phyloP scores from a whole-genome alignment of 805 yeast species.

The Blastobotrys peoriensis region DNA sequence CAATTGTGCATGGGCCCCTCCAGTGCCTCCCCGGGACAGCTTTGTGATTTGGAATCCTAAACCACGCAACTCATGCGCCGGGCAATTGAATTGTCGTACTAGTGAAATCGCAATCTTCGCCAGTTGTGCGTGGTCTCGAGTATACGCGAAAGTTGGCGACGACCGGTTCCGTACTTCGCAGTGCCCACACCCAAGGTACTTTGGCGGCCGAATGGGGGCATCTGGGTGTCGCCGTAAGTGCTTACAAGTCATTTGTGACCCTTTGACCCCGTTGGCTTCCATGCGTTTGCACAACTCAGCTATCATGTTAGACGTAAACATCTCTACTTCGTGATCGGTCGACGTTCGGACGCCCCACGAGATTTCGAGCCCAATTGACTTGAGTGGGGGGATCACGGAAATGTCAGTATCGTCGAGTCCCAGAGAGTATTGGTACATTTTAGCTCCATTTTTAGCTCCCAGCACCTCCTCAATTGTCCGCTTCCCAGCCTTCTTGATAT shows the following conservation, averaged over 20 bases:
- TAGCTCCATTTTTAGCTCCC: conserved; percentile 68
- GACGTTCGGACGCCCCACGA: conserved; percentile 86
- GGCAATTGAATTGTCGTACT: conserved; percentile 50
- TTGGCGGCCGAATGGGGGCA: conserved; percentile 73
- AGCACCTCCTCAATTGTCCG: conserved; percentile 37
- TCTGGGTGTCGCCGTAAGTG: conserved; percentile 55
- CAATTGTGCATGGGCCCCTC: neutral
- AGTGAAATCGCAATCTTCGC: conserved; percentile 54
- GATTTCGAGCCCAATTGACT: conserved; percentile 80
- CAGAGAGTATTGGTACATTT: conserved; percentile 50
- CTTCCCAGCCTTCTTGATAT: conserved; percentile 33
- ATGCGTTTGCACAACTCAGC: conserved; percentile 56
- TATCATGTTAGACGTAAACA: conserved; percentile 52
- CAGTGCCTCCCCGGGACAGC: conserved; percentile 30
- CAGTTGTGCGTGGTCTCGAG: conserved; percentile 56
- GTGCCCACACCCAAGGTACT: conserved; percentile 77
- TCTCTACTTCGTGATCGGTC: conserved; percentile 52
- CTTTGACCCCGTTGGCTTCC: conserved; percentile 39
- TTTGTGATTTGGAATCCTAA: conserved; percentile 64
- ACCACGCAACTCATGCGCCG: conserved; percentile 70
- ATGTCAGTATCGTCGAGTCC: conserved; percentile 67
- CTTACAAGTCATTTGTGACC: conserved; percentile 57
- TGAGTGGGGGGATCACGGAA: conserved; percentile 41
- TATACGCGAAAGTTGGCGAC: conserved; percentile 51
- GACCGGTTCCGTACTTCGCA: conserved; percentile 62